Evolutionary conservation across 441 rosid genomes (phyloP).

Genomic region (Adansonia gregorii): DNA sequence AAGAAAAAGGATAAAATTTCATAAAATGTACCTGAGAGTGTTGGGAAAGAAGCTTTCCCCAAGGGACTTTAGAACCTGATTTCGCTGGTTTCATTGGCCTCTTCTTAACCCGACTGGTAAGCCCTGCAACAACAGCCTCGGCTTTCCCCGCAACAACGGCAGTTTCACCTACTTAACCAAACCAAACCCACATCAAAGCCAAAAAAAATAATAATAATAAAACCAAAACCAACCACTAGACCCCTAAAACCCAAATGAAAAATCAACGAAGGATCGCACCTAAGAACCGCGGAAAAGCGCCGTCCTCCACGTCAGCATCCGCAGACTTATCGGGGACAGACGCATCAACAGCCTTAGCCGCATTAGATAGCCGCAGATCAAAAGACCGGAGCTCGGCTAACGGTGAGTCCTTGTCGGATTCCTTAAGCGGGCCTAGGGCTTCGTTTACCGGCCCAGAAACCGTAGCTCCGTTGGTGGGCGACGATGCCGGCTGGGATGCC

Average conservation of each 20-base stretch:
- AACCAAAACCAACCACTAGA: conserved; percentile 25
- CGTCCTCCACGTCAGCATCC: conserved; percentile 48
- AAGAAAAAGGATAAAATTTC: not conserved
- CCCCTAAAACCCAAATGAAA: conserved; percentile 15
- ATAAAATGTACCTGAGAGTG: conserved; percentile 59
- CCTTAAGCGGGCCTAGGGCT: conserved; percentile 48
- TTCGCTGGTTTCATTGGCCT: conserved; percentile 47
- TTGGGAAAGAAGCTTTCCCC: conserved; percentile 94
- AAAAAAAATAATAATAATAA: conserved; percentile 22
- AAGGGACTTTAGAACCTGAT: conserved; percentile 56
- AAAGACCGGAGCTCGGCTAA: conserved; percentile 64
- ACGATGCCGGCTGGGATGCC: conserved; percentile 56
- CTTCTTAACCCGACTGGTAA: conserved; percentile 52
- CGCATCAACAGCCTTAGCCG: conserved; percentile 47
- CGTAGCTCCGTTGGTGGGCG: conserved; percentile 48
- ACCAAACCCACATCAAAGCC: conserved; percentile 18
- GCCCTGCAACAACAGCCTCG: conserved; percentile 38
- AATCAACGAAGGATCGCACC: conserved; percentile 49
- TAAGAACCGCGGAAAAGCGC: conserved; percentile 48
- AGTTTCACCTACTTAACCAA: conserved; percentile 49
- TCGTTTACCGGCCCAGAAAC: conserved; percentile 41
- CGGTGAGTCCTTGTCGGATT: conserved; percentile 54
- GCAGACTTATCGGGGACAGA: conserved; percentile 50
- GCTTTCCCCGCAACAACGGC: conserved; percentile 53
- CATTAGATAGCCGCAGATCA: conserved; percentile 59